Evolutionary conservation across 805 yeast genomes (phyloP).

Genomic region (Yarrowia sp.): DNA sequence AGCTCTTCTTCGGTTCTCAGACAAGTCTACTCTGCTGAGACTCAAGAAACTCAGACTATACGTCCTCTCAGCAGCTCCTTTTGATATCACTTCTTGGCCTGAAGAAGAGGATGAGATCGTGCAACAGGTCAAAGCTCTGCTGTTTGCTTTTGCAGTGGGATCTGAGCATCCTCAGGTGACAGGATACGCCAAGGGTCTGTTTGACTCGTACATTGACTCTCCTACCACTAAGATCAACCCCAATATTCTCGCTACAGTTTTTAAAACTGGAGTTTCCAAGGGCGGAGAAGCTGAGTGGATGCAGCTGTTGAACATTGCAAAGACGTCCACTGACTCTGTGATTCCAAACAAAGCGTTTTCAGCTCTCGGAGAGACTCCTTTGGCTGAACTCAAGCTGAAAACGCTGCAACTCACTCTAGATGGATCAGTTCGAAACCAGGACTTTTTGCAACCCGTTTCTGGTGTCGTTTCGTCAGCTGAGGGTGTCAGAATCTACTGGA

Average conservation of each 20-base stretch:
- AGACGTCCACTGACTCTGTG: constrained; percentile 57
- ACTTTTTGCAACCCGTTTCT: constrained; percentile 70
- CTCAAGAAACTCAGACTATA: constrained; percentile 46
- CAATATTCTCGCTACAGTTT: constrained; percentile 66
- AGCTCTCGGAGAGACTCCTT: constrained; percentile 62
- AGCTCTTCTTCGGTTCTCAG: constrained; percentile 49
- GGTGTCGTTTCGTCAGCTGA: constrained; percentile 63
- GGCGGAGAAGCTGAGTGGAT: constrained; percentile 67
- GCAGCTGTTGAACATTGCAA: constrained; percentile 57
- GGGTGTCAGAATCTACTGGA: constrained; percentile 71
- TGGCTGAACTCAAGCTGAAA: constrained; percentile 52
- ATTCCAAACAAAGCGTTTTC: constrained; percentile 69
- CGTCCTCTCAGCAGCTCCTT: constrained; percentile 45
- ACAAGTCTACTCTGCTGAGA: constrained; percentile 45
- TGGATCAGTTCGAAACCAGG: constrained; percentile 62
- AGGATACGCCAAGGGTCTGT: constrained; percentile 43
- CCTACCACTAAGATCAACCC: constrained; percentile 72
- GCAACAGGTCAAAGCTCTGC: constrained; percentile 60
- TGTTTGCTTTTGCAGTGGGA: constrained; percentile 42
- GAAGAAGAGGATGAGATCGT: constrained; percentile 58
- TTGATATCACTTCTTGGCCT: constrained; percentile 52
- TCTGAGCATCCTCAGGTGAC: constrained; percentile 40
- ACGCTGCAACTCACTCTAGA: constrained; percentile 57
- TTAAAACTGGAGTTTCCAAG: constrained; percentile 57
- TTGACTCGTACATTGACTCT: constrained; percentile 48